phyloP scores from a whole-genome alignment of 2,329 filamentous ascomycete genomes.

The Colletotrichum sp. region DNA sequence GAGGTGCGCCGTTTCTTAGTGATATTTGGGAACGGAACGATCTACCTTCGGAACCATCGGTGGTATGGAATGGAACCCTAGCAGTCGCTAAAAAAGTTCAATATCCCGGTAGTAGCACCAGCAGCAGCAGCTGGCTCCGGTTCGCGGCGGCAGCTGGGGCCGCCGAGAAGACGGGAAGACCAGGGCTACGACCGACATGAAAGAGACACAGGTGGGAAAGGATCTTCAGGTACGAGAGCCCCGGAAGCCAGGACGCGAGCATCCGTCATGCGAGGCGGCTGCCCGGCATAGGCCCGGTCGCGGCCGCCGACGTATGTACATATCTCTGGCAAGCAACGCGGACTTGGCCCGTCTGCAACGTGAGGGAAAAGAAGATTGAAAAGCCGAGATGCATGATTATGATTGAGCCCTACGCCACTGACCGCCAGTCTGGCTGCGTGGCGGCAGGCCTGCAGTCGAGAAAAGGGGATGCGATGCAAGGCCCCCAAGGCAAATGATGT shows the following conservation, averaged over 20 bases:
- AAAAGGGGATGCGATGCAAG: neutral
- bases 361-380: neutral
- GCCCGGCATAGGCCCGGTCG: neutral
- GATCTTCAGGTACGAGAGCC: slow-evolving; percentile 4
- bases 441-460: neutral
- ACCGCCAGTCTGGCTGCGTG: neutral
- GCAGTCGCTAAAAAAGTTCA: neutral
- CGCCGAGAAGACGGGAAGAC: neutral
- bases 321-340: neutral
- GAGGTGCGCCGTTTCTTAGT: neutral
- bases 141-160: neutral
- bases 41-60: neutral
- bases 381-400: neutral
- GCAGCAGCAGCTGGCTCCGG: neutral
- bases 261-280: neutral
- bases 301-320: neutral
- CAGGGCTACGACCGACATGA: neutral
- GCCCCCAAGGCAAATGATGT: neutral
- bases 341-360: neutral
- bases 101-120: neutral
- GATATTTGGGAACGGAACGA: neutral
- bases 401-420: neutral
- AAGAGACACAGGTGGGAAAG: neutral
- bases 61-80: neutral
- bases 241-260: neutral